Evolutionary conservation across 306 rosid species (phyloP).

Genomic region (Luffa acutangula): DNA sequence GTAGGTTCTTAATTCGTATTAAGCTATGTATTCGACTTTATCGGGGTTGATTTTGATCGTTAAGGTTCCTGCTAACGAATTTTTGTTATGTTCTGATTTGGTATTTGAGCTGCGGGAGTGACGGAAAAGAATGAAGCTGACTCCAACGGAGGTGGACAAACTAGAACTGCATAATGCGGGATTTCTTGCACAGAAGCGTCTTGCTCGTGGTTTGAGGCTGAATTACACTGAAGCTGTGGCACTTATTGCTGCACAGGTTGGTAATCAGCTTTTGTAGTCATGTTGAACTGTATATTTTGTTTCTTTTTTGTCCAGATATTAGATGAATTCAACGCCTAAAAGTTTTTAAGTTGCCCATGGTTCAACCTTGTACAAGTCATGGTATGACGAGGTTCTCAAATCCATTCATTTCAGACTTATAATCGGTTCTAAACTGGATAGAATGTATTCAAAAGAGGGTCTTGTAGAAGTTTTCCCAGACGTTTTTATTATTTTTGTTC

Average conservation of each 20-base stretch:
- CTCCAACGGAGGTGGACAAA: constrained; percentile 71
- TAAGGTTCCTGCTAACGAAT: neutral
- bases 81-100: neutral
- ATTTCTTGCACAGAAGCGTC: constrained; percentile 86
- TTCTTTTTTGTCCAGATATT: neutral
- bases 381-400: neutral
- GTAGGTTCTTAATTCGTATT: neutral
- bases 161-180: constrained; percentile 66
- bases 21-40: neutral
- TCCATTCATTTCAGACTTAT: neutral
- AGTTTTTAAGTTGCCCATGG: neutral
- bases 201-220: constrained; percentile 84
- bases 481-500: neutral
- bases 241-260: constrained; percentile 77
- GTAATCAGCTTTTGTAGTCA: neutral
- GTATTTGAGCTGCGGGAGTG: neutral
- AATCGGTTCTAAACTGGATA: neutral
- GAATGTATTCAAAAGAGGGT: neutral
- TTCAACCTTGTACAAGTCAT: neutral
- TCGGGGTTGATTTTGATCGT: neutral
- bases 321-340: neutral
- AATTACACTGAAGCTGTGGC: constrained; percentile 73
- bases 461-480: neutral
- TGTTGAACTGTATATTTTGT: neutral
- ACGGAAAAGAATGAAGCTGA: constrained; percentile 43